phyloP scores from a whole-genome alignment of 495 filamentous ascomycete species.

The Hyaloscypha bicolor region DNA sequence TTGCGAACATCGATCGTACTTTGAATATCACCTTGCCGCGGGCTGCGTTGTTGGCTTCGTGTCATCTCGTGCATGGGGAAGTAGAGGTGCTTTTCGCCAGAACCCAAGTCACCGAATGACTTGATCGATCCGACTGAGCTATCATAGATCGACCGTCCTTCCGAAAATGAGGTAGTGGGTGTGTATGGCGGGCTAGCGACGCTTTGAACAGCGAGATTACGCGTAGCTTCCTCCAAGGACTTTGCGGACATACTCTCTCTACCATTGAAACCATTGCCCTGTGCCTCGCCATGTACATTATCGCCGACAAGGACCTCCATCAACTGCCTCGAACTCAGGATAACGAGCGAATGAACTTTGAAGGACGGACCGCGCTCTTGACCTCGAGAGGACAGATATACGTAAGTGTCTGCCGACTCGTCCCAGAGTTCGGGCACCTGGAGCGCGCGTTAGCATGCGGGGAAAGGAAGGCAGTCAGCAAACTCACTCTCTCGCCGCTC shows the following conservation, averaged over 20 bases:
- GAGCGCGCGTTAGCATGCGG: constrained; percentile 6
- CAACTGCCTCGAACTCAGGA: constrained; percentile 69
- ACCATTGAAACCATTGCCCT: constrained; percentile 22
- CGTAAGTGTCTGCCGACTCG: constrained; percentile 75
- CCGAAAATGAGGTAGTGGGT: constrained; percentile 15
- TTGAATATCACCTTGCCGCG: constrained; percentile 58
- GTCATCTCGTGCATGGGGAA: constrained; percentile 51
- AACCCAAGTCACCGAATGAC: constrained; percentile 38
- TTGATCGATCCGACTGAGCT: constrained; percentile 32
- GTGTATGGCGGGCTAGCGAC: constrained; percentile 40
- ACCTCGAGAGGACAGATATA: constrained; percentile 77
- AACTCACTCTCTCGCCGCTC: constrained; percentile 60
- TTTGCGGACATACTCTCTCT: constrained; percentile 19
- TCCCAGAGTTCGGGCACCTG: constrained; percentile 90
- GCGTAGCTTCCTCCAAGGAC: constrained; percentile 40
- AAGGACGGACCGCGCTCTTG: constrained; percentile 71
- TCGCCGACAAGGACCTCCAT: constrained; percentile 71
- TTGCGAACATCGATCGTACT: constrained; percentile 79
- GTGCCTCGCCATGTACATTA: constrained; percentile 43
- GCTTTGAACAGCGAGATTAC: constrained; percentile 45
- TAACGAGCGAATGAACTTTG: constrained; percentile 64
- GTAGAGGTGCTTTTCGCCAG: constrained; percentile 67
- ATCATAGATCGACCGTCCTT: constrained; percentile 23
- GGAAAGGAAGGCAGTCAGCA: not conserved
- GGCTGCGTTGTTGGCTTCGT: too few relatives aligned